A percentile compares a stretch with the other conserved stretches of the same genome.
These are phyloP conservation scores for Populus hybrid DNA, from an alignment of 441 rosid species.

Conservation along the genomic window DNA sequence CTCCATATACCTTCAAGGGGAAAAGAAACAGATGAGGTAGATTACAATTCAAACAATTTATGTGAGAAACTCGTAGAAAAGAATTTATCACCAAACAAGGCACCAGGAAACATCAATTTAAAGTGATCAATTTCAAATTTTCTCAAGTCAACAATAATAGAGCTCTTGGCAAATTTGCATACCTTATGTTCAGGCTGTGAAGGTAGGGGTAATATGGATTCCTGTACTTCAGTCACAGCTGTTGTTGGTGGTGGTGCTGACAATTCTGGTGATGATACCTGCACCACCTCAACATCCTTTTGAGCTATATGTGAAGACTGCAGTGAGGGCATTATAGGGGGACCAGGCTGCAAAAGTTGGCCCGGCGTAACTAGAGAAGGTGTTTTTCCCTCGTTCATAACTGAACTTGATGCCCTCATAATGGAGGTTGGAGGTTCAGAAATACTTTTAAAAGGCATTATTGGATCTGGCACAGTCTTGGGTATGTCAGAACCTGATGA, in stretches of 20 bases:
- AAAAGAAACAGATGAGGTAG: neutral
- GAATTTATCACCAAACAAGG: neutral
- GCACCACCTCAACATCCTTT: slow-evolving; percentile 39
- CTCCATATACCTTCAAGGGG: slow-evolving; percentile 44
- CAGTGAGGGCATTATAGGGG: slow-evolving; percentile 18
- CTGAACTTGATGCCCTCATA: slow-evolving; percentile 19
- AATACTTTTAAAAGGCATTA: slow-evolving; percentile 28
- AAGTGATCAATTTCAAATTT: neutral
- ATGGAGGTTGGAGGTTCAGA: slow-evolving; percentile 14
- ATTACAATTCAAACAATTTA: neutral
- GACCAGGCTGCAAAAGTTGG: slow-evolving; percentile 39
- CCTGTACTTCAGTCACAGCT: slow-evolving; percentile 20
- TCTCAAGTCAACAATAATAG: neutral
- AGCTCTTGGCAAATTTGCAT: neutral
- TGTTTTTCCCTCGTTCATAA: slow-evolving; percentile 18
- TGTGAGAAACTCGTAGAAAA: neutral
- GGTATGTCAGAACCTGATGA: slow-evolving; percentile 21
- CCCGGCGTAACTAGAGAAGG: slow-evolving; percentile 44
- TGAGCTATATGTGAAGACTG: too few relatives aligned
- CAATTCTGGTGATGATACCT: slow-evolving; percentile 13
- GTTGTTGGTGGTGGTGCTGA: slow-evolving; percentile 15
- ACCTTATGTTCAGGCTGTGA: slow-evolving; percentile 37
- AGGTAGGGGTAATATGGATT: slow-evolving; percentile 41
- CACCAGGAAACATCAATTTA: neutral
- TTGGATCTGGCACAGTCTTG: slow-evolving; percentile 16